These are phyloP conservation scores for Clarireedia sp. DNA, from an alignment of 2,329 filamentous ascomycete species.

Conservation along the genomic window DNA sequence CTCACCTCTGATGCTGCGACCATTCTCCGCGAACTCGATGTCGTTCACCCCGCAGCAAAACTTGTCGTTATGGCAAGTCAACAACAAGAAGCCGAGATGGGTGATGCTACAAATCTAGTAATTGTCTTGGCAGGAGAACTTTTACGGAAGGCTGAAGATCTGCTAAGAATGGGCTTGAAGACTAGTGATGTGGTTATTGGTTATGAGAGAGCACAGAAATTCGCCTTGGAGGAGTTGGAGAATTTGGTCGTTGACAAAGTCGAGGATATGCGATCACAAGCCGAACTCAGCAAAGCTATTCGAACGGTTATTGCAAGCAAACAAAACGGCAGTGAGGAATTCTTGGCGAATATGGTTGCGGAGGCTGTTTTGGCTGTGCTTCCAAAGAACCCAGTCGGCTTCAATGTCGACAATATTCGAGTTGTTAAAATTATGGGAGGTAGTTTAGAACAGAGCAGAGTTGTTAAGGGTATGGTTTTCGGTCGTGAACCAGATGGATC, in stretches of 20 bases:
- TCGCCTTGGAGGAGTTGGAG: slow-evolving; percentile 77
- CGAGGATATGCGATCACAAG: slow-evolving; percentile 68
- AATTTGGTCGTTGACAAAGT: slow-evolving; percentile 88
- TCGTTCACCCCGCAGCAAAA: slow-evolving; percentile 96
- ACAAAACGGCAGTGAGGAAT: slow-evolving; percentile 87
- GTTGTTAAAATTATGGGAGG: slow-evolving; percentile 99
- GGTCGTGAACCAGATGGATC: slow-evolving; percentile 87
- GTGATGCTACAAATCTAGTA: slow-evolving; percentile 94
- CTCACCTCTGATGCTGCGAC: slow-evolving; percentile 96
- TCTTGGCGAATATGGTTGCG: slow-evolving; percentile 78
- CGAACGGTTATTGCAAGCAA: slow-evolving; percentile 94
- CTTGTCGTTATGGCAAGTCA: slow-evolving; percentile 97
- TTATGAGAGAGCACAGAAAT: slow-evolving; percentile 89
- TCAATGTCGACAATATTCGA: slow-evolving; percentile 98
- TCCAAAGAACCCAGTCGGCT: slow-evolving; percentile 90
- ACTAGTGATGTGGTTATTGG: slow-evolving; percentile 95
- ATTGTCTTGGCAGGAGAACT: slow-evolving; percentile 93
- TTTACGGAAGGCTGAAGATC: slow-evolving; percentile 92
- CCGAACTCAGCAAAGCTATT: slow-evolving; percentile 89
- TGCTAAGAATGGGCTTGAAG: slow-evolving; percentile 94
- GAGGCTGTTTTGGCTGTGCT: slow-evolving; percentile 80
- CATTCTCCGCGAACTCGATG: slow-evolving; percentile 93
- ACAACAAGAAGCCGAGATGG: slow-evolving; percentile 98
- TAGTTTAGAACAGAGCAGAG: slow-evolving; percentile 84
- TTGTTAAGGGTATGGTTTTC: slow-evolving; percentile 98